Evolutionary conservation across 2,329 filamentous ascomycete genomes (phyloP).

Genomic region (Raffaelea deltoideospora): DNA sequence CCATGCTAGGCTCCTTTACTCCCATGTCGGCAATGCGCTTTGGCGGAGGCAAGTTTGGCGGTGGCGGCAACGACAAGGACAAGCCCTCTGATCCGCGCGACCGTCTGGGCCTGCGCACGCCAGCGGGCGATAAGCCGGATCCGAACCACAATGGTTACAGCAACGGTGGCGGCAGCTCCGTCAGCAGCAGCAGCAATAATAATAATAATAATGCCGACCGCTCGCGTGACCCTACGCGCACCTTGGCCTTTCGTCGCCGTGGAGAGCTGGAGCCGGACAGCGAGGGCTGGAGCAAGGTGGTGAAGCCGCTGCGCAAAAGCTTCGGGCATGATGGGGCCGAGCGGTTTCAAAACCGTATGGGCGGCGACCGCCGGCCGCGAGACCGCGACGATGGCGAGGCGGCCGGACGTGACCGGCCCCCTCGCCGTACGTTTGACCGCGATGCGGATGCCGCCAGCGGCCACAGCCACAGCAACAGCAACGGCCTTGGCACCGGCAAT

Average conservation of each 20-base stretch:
- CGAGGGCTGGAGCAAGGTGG: slow-evolving; percentile 60
- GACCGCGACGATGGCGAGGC: slow-evolving; percentile 27
- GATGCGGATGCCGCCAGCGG: no score
- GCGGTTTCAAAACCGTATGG: slow-evolving; percentile 52
- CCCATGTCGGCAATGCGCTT: slow-evolving; percentile 50
- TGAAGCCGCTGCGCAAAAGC: slow-evolving; percentile 62
- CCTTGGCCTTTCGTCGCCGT: slow-evolving; percentile 34
- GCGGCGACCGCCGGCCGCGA: slow-evolving; percentile 29
- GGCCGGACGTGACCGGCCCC: slow-evolving; percentile 17
- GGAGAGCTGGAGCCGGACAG: slow-evolving; percentile 42
- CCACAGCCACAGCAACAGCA: no score
- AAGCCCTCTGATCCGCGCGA: slow-evolving; percentile 39
- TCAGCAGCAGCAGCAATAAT: slow-evolving; percentile 26
- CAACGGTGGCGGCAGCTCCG: slow-evolving; percentile 22
- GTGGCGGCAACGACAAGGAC: slow-evolving; percentile 35
- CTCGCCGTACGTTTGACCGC: slow-evolving; percentile 13
- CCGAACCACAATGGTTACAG: slow-evolving; percentile 23
- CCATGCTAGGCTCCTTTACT: slow-evolving; percentile 72
- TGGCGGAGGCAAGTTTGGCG: slow-evolving; percentile 22
- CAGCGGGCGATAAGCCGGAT: slow-evolving; percentile 11
- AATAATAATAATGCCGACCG: no score
- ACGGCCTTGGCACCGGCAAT: slow-evolving; percentile 21
- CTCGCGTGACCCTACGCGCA: slow-evolving; percentile 30
- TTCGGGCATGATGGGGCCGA: slow-evolving; percentile 59
- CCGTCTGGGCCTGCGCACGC: slow-evolving; percentile 43